Conservation (phyloP, 2,329 filamentous ascomycete genomes). For the Cladosporium oxysporum region DNA sequence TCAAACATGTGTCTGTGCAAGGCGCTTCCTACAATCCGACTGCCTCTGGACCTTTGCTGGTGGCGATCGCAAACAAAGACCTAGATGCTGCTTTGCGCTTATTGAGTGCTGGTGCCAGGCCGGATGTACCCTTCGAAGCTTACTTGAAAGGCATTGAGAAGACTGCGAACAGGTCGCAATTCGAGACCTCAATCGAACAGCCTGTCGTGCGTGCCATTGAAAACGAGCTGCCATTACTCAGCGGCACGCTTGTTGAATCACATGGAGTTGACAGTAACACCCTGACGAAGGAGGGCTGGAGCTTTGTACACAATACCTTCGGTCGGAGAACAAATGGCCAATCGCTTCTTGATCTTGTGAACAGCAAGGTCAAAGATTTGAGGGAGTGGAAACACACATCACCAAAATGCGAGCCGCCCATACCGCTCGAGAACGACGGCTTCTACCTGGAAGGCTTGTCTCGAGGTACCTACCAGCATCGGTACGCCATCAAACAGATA, state of each 20-base stretch:
- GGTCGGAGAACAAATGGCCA: constrained; percentile 43
- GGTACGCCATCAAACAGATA: constrained; percentile 49
- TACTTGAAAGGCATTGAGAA: constrained; percentile 67
- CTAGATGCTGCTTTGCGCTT: constrained; percentile 58
- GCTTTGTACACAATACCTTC: constrained; percentile 37
- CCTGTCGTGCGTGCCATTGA: constrained; percentile 65
- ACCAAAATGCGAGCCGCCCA: constrained; percentile 28
- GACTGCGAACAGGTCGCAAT: constrained; percentile 59
- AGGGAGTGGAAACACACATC: constrained; percentile 46
- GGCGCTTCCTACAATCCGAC: constrained; percentile 38
- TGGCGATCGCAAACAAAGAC: constrained; percentile 59
- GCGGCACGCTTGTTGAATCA: constrained; percentile 56
- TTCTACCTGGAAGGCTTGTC: constrained; percentile 54
- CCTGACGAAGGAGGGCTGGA: constrained; percentile 47
- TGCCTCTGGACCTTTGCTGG: constrained; percentile 56
- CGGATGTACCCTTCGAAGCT: constrained; percentile 61
- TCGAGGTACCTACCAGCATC: constrained; percentile 63
- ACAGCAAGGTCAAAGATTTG: constrained; percentile 53
- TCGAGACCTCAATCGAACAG: constrained; percentile 56
- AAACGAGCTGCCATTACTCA: constrained; percentile 54
- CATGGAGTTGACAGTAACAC: constrained; percentile 66
- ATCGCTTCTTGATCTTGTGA: constrained; percentile 64
- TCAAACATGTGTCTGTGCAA: constrained; percentile 63
- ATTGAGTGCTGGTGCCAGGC: constrained; percentile 62
- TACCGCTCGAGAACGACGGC: constrained; percentile 45